Conservation (phyloP, 331 rosid species). For the Telfairia occidentalis region DNA sequence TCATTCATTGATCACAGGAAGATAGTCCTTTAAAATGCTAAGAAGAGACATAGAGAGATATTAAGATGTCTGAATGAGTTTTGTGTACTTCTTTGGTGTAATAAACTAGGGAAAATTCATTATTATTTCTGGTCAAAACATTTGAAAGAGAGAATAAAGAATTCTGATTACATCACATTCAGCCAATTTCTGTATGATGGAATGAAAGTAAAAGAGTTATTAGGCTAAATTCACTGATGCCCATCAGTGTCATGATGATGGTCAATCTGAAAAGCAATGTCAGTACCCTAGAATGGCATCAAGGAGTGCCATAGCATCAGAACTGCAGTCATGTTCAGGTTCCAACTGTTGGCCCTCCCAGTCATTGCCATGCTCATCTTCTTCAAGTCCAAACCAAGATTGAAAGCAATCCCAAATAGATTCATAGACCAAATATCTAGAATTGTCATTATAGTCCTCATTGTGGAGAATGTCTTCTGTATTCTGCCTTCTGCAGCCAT, state of each 20-base stretch:
- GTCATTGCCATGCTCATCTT: not conserved
- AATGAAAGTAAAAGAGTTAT: not conserved
- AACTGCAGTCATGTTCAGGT: not conserved
- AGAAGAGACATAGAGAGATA: not conserved
- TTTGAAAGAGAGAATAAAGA: not conserved
- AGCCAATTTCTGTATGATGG: not conserved
- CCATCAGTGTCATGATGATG: too few relatives aligned
- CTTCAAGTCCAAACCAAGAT: conserved; percentile 16
- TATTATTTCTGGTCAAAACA: not conserved
- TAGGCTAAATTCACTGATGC: not conserved
- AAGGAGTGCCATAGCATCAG: conserved; percentile 13
- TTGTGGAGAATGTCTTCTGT: not conserved
- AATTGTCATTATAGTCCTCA: not conserved
- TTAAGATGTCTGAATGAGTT: not conserved
- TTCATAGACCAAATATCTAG: conserved; percentile 10
- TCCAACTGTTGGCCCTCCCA: conserved; percentile 9
- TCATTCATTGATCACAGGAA: not conserved
- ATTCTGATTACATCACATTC: not conserved
- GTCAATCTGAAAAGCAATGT: too few relatives aligned
- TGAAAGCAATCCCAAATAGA: conserved; percentile 13
- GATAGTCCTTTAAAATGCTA: not conserved
- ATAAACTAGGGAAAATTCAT: not conserved
- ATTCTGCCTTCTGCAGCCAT: conserved; percentile 2
- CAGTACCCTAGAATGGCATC: conserved; percentile 26
- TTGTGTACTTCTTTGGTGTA: not conserved